Percentiles rank a stretch among this genome's conserved stretches.
Conservation (phyloP, 2,329 filamentous ascomycete genomes). For the Stagonosporopsis chrysanthemi region DNA sequence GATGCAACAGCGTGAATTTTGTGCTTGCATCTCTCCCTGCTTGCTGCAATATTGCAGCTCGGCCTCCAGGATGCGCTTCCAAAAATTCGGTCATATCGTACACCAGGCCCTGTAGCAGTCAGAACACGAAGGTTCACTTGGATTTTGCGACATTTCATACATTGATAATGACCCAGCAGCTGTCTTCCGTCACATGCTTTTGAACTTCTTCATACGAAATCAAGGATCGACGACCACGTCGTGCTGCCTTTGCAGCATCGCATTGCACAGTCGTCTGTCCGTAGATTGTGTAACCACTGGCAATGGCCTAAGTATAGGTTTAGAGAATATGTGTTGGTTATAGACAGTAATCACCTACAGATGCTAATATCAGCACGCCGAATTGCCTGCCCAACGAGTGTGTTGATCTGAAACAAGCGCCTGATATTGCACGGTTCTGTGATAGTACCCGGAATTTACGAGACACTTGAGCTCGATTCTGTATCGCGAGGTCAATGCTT, state of each 20-base stretch:
- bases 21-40: constrained; percentile 8
- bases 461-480: neutral
- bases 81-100: constrained; percentile 9
- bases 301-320: neutral
- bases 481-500: too few relatives aligned
- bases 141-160: neutral
- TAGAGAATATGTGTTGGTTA: neutral
- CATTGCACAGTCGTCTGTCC: constrained; percentile 2
- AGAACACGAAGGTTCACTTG: neutral
- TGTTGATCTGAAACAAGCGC: neutral
- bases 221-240: neutral
- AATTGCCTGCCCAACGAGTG: neutral
- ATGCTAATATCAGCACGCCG: neutral
- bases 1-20: constrained; percentile 9
- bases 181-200: constrained; percentile 5
- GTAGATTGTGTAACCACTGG: constrained; percentile 6
- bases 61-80: constrained; percentile 7
- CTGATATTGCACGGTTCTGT: neutral
- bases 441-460: neutral
- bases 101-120: constrained; percentile 1
- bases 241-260: neutral
- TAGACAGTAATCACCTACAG: neutral
- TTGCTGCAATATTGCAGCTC: constrained; percentile 9
- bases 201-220: constrained; percentile 9
- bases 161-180: constrained; percentile 9